phyloP scores from a whole-genome alignment of 164 flowering plant species.

The Pachysandra terminalis region DNA sequence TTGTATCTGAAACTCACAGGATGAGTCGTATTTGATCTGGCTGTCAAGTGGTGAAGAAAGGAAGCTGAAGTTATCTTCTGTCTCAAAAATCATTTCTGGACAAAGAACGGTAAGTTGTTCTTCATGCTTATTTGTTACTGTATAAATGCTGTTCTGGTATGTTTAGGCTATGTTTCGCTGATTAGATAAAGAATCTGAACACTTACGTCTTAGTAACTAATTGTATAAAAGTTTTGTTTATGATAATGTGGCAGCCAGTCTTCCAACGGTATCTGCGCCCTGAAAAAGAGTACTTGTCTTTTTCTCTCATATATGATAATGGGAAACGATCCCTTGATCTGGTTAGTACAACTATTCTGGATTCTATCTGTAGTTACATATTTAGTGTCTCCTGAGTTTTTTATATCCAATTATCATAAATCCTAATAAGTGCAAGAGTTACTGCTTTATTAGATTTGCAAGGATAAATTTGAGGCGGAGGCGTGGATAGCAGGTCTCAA shows the following conservation, averaged over 20 bases:
- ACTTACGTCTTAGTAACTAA: neutral
- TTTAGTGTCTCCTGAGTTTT: constrained; percentile 2
- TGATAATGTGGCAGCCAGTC: constrained; percentile 53
- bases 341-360: constrained; percentile 39
- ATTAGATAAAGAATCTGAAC: neutral
- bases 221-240: neutral
- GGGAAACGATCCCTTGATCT: constrained; percentile 93
- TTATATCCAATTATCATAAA: neutral
- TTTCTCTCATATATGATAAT: constrained; percentile 85
- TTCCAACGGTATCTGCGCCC: constrained; percentile 83
- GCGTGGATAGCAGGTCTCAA: constrained; percentile 92
- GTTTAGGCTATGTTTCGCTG: neutral
- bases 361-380: constrained; percentile 3
- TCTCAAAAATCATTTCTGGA: constrained; percentile 89
- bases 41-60: constrained; percentile 79
- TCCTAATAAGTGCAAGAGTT: neutral
- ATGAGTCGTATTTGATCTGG: constrained; percentile 91
- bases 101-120: constrained; percentile 88
- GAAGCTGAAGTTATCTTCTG: constrained; percentile 78
- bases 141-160: neutral
- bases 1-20: constrained; percentile 42
- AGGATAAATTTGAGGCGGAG: constrained; percentile 95
- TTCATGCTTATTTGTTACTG: constrained; percentile 5
- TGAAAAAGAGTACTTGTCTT: constrained; percentile 92
- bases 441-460: constrained; percentile 66